Base-by-base conservation (phyloP, 306 rosid species). In the Quercus suber region DNA sequence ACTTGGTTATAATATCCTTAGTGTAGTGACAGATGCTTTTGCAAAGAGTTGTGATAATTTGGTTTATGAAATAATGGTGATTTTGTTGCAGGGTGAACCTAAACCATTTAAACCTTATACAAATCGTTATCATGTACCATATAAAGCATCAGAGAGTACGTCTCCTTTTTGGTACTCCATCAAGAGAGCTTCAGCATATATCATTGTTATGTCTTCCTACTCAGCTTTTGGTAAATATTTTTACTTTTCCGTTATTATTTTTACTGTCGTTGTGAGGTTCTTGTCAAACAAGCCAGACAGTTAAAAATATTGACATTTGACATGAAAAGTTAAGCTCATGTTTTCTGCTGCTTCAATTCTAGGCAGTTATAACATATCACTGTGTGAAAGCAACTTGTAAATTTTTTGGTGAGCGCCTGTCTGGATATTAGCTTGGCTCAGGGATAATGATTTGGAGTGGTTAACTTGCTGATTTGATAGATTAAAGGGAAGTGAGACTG, bases 111-210 rank as follows among this genome's bases (percentile, higher is more conserved):
- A 90, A 75, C 96, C 97, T 25, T 94, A 56, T 57, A 68, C 73
- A 56, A 84, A 79, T 35, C 92, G 96, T 17, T 91, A 81, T 82
- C 94, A 31, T 57, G 89, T 89, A 43, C 93, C 97, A 35, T 87
- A 87, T 72, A 76, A 73, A 87, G 94, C 94, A 74, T 86, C 94
- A 1, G 75, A 77, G 14, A 90, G 98, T 81, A 84, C 96, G 27
- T 74, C 87, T 61, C 94, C 90, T 27, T 86, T 95, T 20, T 92
- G 98, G 98, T 95, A 91, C 82, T 94, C 97, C 78, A 86, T 92
- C 87, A 90, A 90, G 80, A 91, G 96, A 89, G 98, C 97, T 89
- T 91, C 96, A 28, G 89, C 98, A 55, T 71, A 95, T 84, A 87
- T 95, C 86, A 88, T 91, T 65, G 92, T 92, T 60, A 77, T 95